phyloP scores from a whole-genome alignment of 1,284 basidiomycete species.

The Leccinum subfulvum region DNA sequence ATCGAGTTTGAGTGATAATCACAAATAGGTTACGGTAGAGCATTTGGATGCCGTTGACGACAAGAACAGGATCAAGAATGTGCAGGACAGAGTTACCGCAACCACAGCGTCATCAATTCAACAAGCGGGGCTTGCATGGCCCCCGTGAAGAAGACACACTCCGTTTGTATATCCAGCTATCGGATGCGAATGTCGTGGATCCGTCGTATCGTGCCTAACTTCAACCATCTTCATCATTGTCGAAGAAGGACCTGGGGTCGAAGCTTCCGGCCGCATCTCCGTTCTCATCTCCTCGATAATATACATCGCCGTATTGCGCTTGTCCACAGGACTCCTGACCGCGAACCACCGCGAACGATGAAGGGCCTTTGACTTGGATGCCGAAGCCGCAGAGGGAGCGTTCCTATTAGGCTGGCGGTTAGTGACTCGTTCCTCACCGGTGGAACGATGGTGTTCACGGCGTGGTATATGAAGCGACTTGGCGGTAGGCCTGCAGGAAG shows the following conservation, averaged over 20 bases:
- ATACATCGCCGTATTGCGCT: constrained; percentile 14
- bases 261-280: constrained; percentile 18
- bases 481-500: no score
- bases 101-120: no score
- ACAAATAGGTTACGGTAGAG: no score
- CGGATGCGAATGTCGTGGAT: no score
- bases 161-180: no score
- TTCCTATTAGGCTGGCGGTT: neutral
- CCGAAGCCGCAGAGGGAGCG: neutral
- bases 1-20: no score
- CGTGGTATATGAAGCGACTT: constrained; percentile 1
- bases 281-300: constrained; percentile 24
- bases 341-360: constrained; percentile 30
- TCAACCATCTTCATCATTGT: constrained; percentile 15
- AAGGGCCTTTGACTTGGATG: constrained; percentile 9
- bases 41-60: no score
- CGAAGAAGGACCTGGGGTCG: constrained; percentile 20
- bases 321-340: constrained; percentile 6
- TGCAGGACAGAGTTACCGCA: no score
- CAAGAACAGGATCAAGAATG: no score
- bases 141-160: no score
- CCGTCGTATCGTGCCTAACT: neutral
- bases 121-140: no score
- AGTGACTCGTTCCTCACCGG: constrained; percentile 21
- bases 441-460: constrained; percentile 7